Base-by-base conservation (phyloP, 495 filamentous ascomycete genomes). In the Aspergillus egyptiacus region DNA sequence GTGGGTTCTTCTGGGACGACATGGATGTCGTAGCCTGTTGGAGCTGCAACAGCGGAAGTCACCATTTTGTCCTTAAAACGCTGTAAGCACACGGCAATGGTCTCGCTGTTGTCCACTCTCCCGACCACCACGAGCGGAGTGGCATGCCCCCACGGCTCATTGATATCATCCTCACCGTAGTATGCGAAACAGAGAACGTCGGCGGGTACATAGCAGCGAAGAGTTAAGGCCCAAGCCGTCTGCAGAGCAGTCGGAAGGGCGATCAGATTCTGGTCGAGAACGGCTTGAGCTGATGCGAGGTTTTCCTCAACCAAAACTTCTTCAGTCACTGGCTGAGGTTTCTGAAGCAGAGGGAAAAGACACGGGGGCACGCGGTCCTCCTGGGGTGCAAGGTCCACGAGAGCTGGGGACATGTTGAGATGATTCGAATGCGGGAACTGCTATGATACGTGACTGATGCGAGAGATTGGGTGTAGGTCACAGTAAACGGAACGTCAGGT, bases 391-490 rank as follows among this genome's bases (percentile, higher is more conserved):
- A 42, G 3, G 18, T 42, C 11, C 22, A 42, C 23, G 2, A 28
- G 39, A 15, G 39, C 39, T 18, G 39, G 39, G n/a, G 39, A 42
- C 39, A 42, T 42, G 24, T 10, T 42, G n/a, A 9, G 11, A 28
- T 23, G n/a, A 9, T 5, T 5, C 1, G 11, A 30, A 14, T 42
- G 2, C 10, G 5, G 6, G 35, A 11, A 22, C 35, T 38, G n/a
- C n/a, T n/a, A n/a, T n/a, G n/a, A n/a, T n/a, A n/a, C n/a, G n/a
- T n/a, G n/a, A n/a, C n/a, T n/a, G n/a, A n/a, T n/a, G n/a, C n/a
- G n/a, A n/a, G n/a, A n/a, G n/a, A n/a, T n/a, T n/a, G n/a, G n/a
- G n/a, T n/a, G n/a, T n/a, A n/a, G n/a, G n/a, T n/a, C n/a, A n/a
- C n/a, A n/a, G n/a, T n/a, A n/a, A n/a, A n/a, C n/a, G n/a, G n/a